phyloP scores from a whole-genome alignment of 495 filamentous ascomycete genomes.

The Peziza echinospora region DNA sequence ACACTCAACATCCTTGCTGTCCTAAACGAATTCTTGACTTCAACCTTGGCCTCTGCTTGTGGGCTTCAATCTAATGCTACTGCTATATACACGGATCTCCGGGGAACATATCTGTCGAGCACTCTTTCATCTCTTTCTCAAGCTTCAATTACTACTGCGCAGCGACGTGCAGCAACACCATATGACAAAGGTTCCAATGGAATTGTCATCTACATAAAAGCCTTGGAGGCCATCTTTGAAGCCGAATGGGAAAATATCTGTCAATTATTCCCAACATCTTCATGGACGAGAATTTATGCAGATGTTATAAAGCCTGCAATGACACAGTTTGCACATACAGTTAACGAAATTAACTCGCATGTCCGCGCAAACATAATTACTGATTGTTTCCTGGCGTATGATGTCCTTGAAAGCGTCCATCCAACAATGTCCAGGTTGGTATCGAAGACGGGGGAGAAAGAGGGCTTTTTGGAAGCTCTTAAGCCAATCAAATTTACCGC shows the following conservation, averaged over 20 bases:
- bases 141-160: conserved; percentile 58
- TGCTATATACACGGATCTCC: conserved; percentile 62
- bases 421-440: conserved; percentile 60
- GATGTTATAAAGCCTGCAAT: conserved; percentile 56
- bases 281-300: conserved; percentile 57
- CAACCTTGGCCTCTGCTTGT: conserved; percentile 28
- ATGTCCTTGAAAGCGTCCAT: conserved; percentile 83
- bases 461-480: conserved; percentile 61
- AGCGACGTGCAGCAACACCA: conserved; percentile 43
- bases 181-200: conserved; percentile 86
- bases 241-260: conserved; percentile 78
- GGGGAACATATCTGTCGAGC: conserved; percentile 62
- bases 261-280: conserved; percentile 58
- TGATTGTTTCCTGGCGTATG: conserved; percentile 89
- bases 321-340: conserved; percentile 59
- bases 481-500: conserved; percentile 81
- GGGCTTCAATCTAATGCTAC: conserved; percentile 33
- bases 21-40: conserved; percentile 35
- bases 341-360: conserved; percentile 74
- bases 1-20: conserved; percentile 34
- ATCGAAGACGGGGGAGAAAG: conserved; percentile 61
- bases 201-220: conserved; percentile 71
- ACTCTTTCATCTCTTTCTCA: conserved; percentile 66
- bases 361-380: conserved; percentile 70
- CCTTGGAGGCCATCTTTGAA: conserved; percentile 63